Base-by-base conservation (phyloP, 768 basidiomycete genomes). In the Suillus americanus region DNA sequence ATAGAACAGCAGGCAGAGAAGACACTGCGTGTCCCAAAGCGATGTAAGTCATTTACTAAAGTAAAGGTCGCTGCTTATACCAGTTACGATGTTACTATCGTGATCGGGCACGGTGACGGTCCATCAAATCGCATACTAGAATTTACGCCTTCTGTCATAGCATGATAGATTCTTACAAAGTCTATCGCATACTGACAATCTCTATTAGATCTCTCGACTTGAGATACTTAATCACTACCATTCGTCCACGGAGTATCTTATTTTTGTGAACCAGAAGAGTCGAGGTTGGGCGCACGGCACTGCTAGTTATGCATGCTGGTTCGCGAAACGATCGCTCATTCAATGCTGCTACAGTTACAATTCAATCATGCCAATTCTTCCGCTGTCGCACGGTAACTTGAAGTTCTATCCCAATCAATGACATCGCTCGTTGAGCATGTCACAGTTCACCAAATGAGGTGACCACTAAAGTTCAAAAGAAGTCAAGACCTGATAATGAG, bases 381-480 rank as follows among this genome's bases (percentile, higher is more conserved):
- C 14, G 28, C 14, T 48, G n/a, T 48, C 12, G 12, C n/a, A 5
- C n/a, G 12, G 12, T 6, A 6, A 14, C 48, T 14, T 7, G 48
- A 50, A 14, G 12, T 14, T 14, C 23, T 50, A 50, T 25, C 23
- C 23, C 18, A 30, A 16, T 30, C 30, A 18, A 35, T 35, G 0
- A 3, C 12, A 33, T 18, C 2, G 33, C 20, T 54, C 33, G 20
- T 35, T 6, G 33, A 54, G 12, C 4, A 30, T 30, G 5, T 53
- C 28, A 5, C 7, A 50, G 63, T 70, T 72, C 67, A 75, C 72
- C 72, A 75, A 30, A 76, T 37, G 43, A 75, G 73, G 41, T 76
- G 75, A 10, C 74, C 74, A 9, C 74, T 75, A 30, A 5, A 30
- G 9, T 51, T 30, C 25, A 30, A 62, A 41, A 25, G 16, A 30